A percentile compares a stretch with the other conserved stretches of the same genome.
phyloP scores from a whole-genome alignment of 106 monocot species.

The Dactylorhiza incarnata region DNA sequence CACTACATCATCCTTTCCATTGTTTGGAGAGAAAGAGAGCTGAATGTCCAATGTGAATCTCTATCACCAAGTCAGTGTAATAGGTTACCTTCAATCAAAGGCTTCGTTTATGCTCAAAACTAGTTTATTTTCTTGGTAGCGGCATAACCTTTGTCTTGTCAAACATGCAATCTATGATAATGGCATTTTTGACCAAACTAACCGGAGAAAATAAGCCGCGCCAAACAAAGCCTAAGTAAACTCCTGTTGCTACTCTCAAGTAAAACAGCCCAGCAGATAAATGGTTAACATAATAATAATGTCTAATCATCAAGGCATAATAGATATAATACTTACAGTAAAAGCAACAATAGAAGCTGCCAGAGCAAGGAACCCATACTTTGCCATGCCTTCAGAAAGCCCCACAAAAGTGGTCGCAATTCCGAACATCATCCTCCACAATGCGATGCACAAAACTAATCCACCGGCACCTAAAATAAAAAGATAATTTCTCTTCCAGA shows the following conservation, averaged over 20 bases:
- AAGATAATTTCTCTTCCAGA: conserved; percentile 90
- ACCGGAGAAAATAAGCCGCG: too few species aligned
- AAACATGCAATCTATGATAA: too few species aligned
- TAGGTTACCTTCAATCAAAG: not conserved
- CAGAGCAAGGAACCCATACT: conserved; percentile 92
- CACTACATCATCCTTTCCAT: not conserved
- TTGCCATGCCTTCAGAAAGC: conserved; percentile 91
- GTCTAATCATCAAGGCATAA: not conserved
- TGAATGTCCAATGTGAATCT: not conserved
- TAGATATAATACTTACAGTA: conserved; percentile 49
- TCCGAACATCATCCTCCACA: conserved; percentile 90
- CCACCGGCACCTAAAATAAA: conserved; percentile 61
- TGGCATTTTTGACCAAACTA: too few species aligned
- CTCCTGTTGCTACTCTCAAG: not conserved
- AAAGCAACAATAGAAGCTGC: conserved; percentile 87
- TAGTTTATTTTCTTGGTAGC: too few species aligned
- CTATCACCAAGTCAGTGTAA: not conserved
- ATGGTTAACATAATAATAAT: not conserved
- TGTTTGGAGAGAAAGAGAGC: not conserved
- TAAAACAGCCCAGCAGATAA: not conserved
- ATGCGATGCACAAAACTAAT: conserved; percentile 44
- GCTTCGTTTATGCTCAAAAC: too few species aligned
- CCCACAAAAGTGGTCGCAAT: conserved; percentile 83
- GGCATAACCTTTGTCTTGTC: too few species aligned
- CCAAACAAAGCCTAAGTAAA: too few species aligned